phyloP scores from a whole-genome alignment of 805 yeast genomes.

The Kuraishia ogatae region DNA sequence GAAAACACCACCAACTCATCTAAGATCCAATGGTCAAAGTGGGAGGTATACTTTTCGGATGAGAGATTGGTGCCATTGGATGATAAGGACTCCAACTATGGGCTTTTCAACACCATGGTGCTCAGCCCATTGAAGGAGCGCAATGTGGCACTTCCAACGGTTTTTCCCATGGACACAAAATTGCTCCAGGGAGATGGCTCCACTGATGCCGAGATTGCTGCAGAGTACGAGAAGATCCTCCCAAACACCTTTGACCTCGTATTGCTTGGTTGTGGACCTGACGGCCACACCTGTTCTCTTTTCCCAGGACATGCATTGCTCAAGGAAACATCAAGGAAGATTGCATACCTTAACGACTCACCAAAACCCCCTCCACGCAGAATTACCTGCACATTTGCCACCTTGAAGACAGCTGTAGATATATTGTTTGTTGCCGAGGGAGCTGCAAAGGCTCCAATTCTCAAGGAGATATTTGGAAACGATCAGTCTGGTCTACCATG shows the following conservation, averaged over 20 bases:
- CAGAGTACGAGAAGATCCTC: conserved; percentile 49
- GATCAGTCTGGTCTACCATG: conserved; percentile 51
- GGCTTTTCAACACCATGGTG: conserved; percentile 61
- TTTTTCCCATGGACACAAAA: conserved; percentile 56
- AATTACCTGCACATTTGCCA: conserved; percentile 81
- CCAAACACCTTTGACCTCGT: conserved; percentile 58
- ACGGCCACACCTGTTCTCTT: conserved; percentile 90
- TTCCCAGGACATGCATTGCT: conserved; percentile 79
- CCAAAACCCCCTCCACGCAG: conserved; percentile 95
- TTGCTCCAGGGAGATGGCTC: conserved; percentile 49
- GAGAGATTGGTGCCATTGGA: conserved; percentile 83
- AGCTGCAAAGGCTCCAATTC: conserved; percentile 65
- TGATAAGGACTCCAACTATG: conserved; percentile 81
- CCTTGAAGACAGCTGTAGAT: conserved; percentile 40
- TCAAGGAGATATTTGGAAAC: conserved; percentile 60
- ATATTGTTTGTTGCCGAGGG: conserved; percentile 90
- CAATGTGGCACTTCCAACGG: conserved; percentile 43
- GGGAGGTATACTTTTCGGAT: conserved; percentile 84
- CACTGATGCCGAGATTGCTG: conserved; percentile 46
- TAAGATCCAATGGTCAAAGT: conserved; percentile 54
- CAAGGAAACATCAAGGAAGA: conserved; percentile 38
- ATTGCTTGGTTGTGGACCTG: conserved; percentile 89
- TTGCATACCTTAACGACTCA: conserved; percentile 67
- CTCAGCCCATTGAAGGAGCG: conserved; percentile 36
- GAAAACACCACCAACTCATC: conserved; percentile 36